phyloP scores from a whole-genome alignment of 768 basidiomycete genomes.

The Pilatotrama ljubarskyi region DNA sequence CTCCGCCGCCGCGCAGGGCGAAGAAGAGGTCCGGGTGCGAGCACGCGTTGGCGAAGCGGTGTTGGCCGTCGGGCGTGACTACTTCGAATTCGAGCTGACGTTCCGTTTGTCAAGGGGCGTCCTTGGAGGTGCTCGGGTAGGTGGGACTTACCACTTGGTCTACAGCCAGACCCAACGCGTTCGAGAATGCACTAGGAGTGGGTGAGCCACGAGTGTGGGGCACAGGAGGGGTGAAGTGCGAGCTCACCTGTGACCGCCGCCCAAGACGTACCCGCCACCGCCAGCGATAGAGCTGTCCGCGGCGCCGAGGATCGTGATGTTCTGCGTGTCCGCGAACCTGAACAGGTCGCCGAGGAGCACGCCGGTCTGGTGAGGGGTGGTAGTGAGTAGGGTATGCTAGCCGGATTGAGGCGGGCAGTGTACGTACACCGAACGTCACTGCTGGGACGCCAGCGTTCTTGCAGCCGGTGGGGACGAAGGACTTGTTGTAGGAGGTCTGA shows the following conservation, averaged over 20 bases:
- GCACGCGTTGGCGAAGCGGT: constrained; percentile 45
- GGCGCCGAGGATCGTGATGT: constrained; percentile 29
- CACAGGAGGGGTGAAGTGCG: neutral
- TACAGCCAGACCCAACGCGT: constrained; percentile 1
- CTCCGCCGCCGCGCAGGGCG: constrained; percentile 49
- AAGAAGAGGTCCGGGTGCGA: constrained; percentile 54
- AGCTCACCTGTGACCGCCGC: neutral
- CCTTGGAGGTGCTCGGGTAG: neutral
- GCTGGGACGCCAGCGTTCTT: neutral
- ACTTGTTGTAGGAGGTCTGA: constrained; percentile 22
- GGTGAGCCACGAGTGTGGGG: neutral
- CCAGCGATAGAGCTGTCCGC: neutral
- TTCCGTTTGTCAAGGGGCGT: neutral
- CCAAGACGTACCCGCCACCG: neutral
- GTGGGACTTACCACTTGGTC: neutral
- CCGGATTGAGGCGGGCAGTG: too few relatives aligned
- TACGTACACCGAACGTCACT: neutral
- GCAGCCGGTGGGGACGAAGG: constrained; percentile 15
- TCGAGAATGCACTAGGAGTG: neutral
- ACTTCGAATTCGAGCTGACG: constrained; percentile 26
- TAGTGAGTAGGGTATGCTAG: neutral
- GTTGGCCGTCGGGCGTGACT: constrained; percentile 52
- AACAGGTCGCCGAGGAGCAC: constrained; percentile 21
- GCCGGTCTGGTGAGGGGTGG: constrained; percentile 15
- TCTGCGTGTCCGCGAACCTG: constrained; percentile 27